Evolutionary conservation across 192 early-diverging fungal genomes (phyloP).

Genomic region (Gorgonomyces haynaldii): DNA sequence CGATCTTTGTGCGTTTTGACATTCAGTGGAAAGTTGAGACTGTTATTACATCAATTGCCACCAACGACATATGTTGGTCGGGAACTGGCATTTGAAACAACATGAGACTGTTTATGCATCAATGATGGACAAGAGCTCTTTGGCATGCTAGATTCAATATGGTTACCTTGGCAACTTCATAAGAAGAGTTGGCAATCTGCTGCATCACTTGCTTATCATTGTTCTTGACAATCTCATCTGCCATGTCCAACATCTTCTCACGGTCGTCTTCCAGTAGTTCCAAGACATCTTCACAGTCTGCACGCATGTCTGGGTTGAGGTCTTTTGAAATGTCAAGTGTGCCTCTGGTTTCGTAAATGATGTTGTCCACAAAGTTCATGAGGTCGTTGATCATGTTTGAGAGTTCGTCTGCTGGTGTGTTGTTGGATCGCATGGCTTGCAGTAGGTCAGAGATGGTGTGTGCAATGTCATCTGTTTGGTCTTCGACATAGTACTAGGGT

Average conservation of each 20-base stretch:
- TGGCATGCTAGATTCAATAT: slow-evolving; percentile 13
- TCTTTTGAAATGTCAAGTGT: slow-evolving; percentile 9
- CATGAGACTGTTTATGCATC: slow-evolving; percentile 6
- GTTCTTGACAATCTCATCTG: slow-evolving; percentile 2
- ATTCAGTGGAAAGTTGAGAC: too few species aligned
- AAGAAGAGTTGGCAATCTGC: slow-evolving; percentile 11
- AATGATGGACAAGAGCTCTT: slow-evolving; percentile 14
- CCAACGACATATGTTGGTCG: too few species aligned
- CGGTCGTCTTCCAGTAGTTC: slow-evolving; percentile 5
- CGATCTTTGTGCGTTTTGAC: too few species aligned
- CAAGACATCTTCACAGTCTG: slow-evolving; percentile 8
- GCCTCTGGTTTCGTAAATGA: slow-evolving; percentile 14
- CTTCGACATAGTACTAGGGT: slow-evolving; percentile 19
- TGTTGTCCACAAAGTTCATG: slow-evolving; percentile 14
- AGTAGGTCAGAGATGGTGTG: slow-evolving; percentile 17
- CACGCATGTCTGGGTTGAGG: slow-evolving; percentile 9
- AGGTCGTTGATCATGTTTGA: slow-evolving; percentile 9
- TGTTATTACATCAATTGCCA: too few species aligned
- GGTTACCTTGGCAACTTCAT: slow-evolving; percentile 27
- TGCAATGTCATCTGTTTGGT: slow-evolving; percentile 26
- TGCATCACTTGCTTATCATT: slow-evolving; percentile 14
- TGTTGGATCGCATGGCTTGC: slow-evolving; percentile 8
- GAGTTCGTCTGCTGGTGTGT: neutral
- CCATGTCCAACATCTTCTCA: slow-evolving; percentile 7
- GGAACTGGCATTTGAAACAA: too few species aligned